Evolutionary conservation across 1,139 yeast genomes (phyloP), one percentile per base, ranked within the genome.

Genomic region (Sugiyamaella xylanicola): DNA sequence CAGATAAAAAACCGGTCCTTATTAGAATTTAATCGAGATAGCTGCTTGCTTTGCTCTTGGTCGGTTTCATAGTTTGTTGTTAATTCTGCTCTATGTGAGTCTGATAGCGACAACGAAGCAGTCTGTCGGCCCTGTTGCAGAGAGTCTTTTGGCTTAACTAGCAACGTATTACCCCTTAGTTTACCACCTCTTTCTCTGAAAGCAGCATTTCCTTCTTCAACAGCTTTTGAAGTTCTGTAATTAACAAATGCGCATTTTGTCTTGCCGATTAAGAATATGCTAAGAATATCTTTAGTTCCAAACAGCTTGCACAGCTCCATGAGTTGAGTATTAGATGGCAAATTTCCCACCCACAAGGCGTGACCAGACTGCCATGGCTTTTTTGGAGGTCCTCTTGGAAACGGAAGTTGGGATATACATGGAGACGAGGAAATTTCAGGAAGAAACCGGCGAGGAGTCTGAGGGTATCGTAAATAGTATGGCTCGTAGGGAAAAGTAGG

Each of bases 321-420:
- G 25, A 74, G 64, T 4, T 69, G 64, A 15, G 75, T 68, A 46
- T 61, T 63, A 4, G 65, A 62, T 8, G 77, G 75, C 15, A 74
- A 61, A 54, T 74, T 74, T 5, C 77, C 77, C 2, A 74, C 77
- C 77, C 77, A 74, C n/a, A 74, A 61, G 0, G 77, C 74, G 53
- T 65, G 67, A 1, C 74, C 74, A 1, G 75, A 65, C 49, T 72
- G 72, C 5, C 70, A 66, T 1, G 77, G 77, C 51, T 72, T 66
- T 47, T 60, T 62, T 4, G 70, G 70, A 1, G 70, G 70, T 4
- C 70, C 70, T 29, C 70, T 50, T 2, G 69, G 69, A 43, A 52
- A 25, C 13, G 20, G 44, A 51, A 44, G 2, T 5, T 39, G 39
- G 15, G 7, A 1, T n/a, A 13, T 19, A 7, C 11, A 2, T 25